Evolutionary conservation across 1,139 yeast species (phyloP), one percentile per base, ranked within the genome.

Genomic region (Yamadazyma epiphylla): DNA sequence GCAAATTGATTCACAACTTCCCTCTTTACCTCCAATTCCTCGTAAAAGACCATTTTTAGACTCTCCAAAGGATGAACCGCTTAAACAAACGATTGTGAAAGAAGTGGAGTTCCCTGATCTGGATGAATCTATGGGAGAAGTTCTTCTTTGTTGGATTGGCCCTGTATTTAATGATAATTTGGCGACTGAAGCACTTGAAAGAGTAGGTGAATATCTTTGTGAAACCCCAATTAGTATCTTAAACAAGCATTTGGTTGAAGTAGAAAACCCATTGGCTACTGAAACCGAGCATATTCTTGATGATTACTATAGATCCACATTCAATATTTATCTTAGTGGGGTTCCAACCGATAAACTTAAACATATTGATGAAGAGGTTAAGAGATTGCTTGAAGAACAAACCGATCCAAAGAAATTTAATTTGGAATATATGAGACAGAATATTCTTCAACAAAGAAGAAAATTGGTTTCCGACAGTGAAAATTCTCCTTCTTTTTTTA

Each of bases 51-150:
- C 97, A 10, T 91, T 89, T 58, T 77, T 88, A 9, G 96, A 88
- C 48, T 77, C 91, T 0, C 57, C 60, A n/a, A 64, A 56, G 22
- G 72, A 70, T 24, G 46, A 42, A 23, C 72, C 70, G 3, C 65
- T 72, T 30, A 55, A 49, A n/a, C 50, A 51, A 23, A 64, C 69
- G 4, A 44, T 62, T 4, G 60, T 72, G 12, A 69, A 73, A 28
- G 67, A 64, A 7, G 73, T 88, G 19, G 82, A 78, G 37, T 91
- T 91, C 49, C 96, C 98, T 1, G 97, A 91, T 45, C 71, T 76
- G 33, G 96, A 88, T 50, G 96, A 88, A 53, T 70, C 85, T 5
- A 76, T 79, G 58, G 95, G 96, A 19, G 95, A 86, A 46, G 53
- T 86, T 1, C 52, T 73, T 19, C 60, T 91, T 21, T 64, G 84